Percentiles rank a stretch among this genome's conserved stretches.
These are phyloP conservation scores for Phalaenopsis equestris DNA, from an alignment of 106 monocot genomes.

Conservation along the genomic window DNA sequence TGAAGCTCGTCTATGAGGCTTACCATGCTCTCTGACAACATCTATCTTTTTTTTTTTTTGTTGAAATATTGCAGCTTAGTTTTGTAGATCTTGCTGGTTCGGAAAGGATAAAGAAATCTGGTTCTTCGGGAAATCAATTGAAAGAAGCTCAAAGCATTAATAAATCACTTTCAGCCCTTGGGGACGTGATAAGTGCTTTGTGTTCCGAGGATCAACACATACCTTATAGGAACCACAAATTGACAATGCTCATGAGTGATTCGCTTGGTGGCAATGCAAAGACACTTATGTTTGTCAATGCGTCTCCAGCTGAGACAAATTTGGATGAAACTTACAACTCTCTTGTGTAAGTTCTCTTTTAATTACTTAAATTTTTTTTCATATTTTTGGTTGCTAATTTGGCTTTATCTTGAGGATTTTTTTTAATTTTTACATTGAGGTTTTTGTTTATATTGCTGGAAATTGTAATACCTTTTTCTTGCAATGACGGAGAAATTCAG, in stretches of 20 bases:
- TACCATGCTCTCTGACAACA: not conserved
- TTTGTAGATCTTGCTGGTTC: slow-evolving; percentile 99
- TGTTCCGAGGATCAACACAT: slow-evolving; percentile 91
- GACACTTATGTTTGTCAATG: slow-evolving; percentile 98
- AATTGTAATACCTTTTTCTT: too few species aligned
- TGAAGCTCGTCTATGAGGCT: not conserved
- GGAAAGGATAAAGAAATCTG: slow-evolving; percentile 93
- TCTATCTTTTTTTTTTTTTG: not conserved
- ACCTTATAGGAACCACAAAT: slow-evolving; percentile 93
- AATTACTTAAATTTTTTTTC: not conserved
- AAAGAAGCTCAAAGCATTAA: slow-evolving; percentile 99
- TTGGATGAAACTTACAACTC: slow-evolving; percentile 95
- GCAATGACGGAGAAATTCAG: too few species aligned
- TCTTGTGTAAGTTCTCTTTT: slow-evolving; percentile 47
- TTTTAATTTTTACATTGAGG: not conserved
- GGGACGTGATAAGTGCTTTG: slow-evolving; percentile 90
- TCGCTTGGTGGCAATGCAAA: slow-evolving; percentile 98
- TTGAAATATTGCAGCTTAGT: slow-evolving; percentile 69
- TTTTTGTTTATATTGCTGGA: too few species aligned
- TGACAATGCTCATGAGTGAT: slow-evolving; percentile 99
- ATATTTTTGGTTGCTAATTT: not conserved
- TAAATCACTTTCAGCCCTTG: slow-evolving; percentile 94
- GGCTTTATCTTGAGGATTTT: not conserved
- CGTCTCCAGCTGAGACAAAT: slow-evolving; percentile 88
- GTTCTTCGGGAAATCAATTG: slow-evolving; percentile 78